These are phyloP conservation scores for Citrus glauca DNA, from an alignment of 345 rosid species.

Conservation along the genomic window DNA sequence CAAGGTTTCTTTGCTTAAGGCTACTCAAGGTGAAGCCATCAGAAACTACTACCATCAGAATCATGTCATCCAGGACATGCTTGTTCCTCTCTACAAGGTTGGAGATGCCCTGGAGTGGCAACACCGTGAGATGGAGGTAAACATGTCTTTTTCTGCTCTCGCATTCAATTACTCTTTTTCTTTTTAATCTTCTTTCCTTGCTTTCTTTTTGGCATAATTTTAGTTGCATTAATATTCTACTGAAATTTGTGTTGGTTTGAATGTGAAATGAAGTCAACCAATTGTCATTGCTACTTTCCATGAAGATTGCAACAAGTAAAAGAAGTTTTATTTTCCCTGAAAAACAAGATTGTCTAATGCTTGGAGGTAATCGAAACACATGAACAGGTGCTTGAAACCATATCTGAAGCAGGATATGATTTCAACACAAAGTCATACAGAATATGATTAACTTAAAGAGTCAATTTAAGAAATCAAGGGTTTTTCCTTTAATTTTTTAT, in stretches of 20 bases:
- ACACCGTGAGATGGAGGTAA: conserved; percentile 95
- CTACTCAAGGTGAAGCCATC: conserved; percentile 98
- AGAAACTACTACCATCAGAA: conserved; percentile 96
- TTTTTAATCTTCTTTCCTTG: neutral
- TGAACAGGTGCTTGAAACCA: neutral
- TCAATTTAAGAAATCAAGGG: neutral
- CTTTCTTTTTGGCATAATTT: neutral
- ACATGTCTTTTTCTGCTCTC: neutral
- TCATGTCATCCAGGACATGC: conserved; percentile 99
- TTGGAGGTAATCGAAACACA: neutral
- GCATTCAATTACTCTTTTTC: neutral
- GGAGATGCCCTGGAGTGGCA: conserved; percentile 97
- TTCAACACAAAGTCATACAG: neutral
- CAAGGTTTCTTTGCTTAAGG: conserved; percentile 96
- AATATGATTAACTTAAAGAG: neutral
- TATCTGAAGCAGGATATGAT: neutral
- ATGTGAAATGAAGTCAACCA: neutral
- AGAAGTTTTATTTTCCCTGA: neutral
- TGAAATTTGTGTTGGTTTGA: neutral
- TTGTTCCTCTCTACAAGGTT: conserved; percentile 94
- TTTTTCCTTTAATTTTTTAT: too few relatives aligned
- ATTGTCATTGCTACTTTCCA: neutral
- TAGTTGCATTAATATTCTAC: neutral
- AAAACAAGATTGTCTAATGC: neutral
- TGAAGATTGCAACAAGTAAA: neutral